Conservation (phyloP, 441 rosid genomes). For the Caryocar brasiliense region DNA sequence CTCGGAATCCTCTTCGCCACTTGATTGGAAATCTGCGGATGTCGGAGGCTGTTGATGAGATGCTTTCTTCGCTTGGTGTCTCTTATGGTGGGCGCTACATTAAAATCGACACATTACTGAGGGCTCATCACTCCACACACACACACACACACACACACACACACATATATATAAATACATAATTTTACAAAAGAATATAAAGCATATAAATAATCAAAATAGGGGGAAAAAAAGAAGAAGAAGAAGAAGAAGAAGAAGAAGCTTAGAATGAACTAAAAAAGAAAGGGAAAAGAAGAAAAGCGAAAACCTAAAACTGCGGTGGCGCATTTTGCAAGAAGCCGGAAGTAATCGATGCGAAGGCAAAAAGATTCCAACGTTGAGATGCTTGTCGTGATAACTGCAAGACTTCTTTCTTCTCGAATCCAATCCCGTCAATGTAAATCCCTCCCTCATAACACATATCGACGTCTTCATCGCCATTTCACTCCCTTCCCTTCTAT, state of each 20-base stretch:
- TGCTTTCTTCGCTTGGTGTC: constrained; percentile 43
- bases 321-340: constrained; percentile 66
- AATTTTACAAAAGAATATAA: background rate
- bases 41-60: constrained; percentile 33
- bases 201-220: background rate
- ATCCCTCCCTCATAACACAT: no score
- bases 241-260: background rate
- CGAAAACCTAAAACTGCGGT: constrained; percentile 56
- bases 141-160: background rate
- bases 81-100: constrained; percentile 33
- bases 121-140: no score
- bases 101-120: background rate
- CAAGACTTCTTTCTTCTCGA: no score
- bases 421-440: no score
- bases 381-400: constrained; percentile 9
- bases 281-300: no score
- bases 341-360: constrained; percentile 41
- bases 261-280: background rate
- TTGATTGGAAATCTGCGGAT: constrained; percentile 20
- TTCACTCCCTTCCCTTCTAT: no score
- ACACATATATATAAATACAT: background rate
- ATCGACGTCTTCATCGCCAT: no score
- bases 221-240: background rate
- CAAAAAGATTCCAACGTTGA: constrained; percentile 21
- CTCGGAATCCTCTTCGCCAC: constrained; percentile 34